Percentiles rank a stretch among this genome's conserved stretches.
Conservation (phyloP, 2,329 filamentous ascomycete species). For the Thermochaetoides dissita region DNA sequence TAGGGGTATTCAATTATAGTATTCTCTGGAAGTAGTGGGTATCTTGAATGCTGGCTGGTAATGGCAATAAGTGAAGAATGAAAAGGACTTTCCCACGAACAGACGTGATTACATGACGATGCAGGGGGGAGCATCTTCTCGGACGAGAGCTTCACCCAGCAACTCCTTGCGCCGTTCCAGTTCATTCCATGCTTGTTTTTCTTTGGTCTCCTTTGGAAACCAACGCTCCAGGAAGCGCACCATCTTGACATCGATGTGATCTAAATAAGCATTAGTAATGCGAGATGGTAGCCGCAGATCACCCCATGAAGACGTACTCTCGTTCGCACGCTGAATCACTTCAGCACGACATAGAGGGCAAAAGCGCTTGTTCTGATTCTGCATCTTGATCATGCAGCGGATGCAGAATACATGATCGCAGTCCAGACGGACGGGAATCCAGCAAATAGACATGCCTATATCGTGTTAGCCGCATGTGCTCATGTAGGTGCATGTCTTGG, state of each 20-base stretch:
- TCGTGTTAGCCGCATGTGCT: not conserved
- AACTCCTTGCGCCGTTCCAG: conserved; percentile 59
- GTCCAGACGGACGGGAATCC: conserved; percentile 61
- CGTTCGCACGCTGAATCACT: conserved; percentile 56
- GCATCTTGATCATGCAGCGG: conserved; percentile 66
- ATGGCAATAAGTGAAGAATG: too few relatives aligned
- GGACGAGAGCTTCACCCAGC: conserved; percentile 52
- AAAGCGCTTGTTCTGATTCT: conserved; percentile 50
- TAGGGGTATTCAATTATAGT: too few relatives aligned
- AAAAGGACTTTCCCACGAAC: not conserved
- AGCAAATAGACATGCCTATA: conserved; percentile 54
- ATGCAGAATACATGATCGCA: conserved; percentile 76
- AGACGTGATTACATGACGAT: conserved; percentile 36
- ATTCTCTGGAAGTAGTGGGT: too few relatives aligned
- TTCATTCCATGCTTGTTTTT: conserved; percentile 54
- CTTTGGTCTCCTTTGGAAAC: conserved; percentile 57
- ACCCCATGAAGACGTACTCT: conserved; percentile 29
- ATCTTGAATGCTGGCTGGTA: too few relatives aligned
- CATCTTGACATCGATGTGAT: conserved; percentile 55
- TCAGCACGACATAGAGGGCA: conserved; percentile 67
- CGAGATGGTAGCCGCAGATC: not conserved
- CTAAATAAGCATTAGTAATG: conserved; percentile 21
- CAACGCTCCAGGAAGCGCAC: conserved; percentile 59
- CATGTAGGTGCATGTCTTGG: not conserved
- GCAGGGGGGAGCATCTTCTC: conserved; percentile 33